These are phyloP conservation scores for Geranium incanum DNA, from an alignment of 441 rosid genomes.

Conservation along the genomic window DNA sequence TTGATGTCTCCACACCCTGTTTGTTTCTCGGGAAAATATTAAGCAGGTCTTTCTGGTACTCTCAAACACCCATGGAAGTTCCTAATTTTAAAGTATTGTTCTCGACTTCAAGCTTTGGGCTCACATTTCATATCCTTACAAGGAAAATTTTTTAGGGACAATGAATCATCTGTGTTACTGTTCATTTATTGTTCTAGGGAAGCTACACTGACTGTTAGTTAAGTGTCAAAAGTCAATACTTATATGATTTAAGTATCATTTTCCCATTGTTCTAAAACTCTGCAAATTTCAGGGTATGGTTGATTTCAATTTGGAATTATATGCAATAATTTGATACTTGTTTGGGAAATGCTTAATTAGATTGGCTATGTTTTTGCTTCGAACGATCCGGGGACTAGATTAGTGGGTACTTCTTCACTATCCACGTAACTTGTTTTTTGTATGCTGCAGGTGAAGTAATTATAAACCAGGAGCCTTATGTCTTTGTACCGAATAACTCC, in stretches of 20 bases:
- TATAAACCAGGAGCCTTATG: conserved; percentile 69
- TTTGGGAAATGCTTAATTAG: not conserved
- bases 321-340: not conserved
- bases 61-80: not conserved
- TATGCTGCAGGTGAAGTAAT: conserved; percentile 58
- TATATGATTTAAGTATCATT: too few relatives aligned
- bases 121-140: not conserved
- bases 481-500: conserved; percentile 59
- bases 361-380: not conserved
- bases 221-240: too few relatives aligned
- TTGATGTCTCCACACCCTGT: not conserved
- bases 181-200: not conserved
- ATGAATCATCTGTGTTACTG: not conserved
- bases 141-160: not conserved
- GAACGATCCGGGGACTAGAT: not conserved
- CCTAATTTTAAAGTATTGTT: not conserved
- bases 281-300: not conserved
- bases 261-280: not conserved
- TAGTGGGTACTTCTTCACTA: not conserved
- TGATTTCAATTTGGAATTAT: not conserved
- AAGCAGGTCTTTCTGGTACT: too few relatives aligned
- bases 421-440: not conserved
- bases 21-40: not conserved
- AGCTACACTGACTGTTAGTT: too few relatives aligned
- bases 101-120: not conserved